These are phyloP conservation scores for Fraxinus excelsior DNA, from an alignment of 257 asterid genomes.

Conservation along the genomic window DNA sequence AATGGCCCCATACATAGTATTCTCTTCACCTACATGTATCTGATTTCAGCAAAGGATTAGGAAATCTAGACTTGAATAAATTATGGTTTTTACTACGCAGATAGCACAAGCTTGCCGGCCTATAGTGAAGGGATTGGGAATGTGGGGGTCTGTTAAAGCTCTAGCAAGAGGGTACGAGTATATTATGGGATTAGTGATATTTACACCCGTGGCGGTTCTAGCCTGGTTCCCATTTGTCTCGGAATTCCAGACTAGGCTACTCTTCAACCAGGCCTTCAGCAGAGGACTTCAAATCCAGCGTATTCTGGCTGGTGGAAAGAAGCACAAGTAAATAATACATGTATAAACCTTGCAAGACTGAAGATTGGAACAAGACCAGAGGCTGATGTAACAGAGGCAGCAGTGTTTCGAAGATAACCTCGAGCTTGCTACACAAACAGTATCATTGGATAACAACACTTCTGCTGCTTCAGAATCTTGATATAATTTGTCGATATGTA, in stretches of 20 bases:
- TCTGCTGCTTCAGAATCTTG: neutral
- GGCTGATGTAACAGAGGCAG: neutral
- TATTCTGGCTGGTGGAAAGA: constrained; percentile 89
- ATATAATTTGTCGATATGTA: neutral
- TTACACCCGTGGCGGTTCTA: constrained; percentile 65
- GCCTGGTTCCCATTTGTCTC: constrained; percentile 96
- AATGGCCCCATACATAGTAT: neutral
- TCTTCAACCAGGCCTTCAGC: constrained; percentile 98
- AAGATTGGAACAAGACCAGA: neutral
- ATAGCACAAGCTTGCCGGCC: constrained; percentile 87
- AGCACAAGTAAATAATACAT: constrained; percentile 50
- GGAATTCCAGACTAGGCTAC: constrained; percentile 86
- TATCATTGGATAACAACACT: neutral
- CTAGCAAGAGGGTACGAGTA: constrained; percentile 89
- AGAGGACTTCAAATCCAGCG: constrained; percentile 93
- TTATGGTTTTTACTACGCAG: constrained; percentile 30
- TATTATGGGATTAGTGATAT: constrained; percentile 68
- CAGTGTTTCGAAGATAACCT: neutral
- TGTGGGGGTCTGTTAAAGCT: constrained; percentile 93
- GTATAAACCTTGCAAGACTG: neutral
- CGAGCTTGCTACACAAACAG: neutral
- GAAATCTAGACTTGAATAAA: neutral
- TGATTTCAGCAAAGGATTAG: neutral
- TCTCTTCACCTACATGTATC: neutral
- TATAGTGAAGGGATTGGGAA: constrained; percentile 57